These are phyloP conservation scores for Luzula sylvatica DNA, from an alignment of 176 grass and related monocot species.

Conservation along the genomic window DNA sequence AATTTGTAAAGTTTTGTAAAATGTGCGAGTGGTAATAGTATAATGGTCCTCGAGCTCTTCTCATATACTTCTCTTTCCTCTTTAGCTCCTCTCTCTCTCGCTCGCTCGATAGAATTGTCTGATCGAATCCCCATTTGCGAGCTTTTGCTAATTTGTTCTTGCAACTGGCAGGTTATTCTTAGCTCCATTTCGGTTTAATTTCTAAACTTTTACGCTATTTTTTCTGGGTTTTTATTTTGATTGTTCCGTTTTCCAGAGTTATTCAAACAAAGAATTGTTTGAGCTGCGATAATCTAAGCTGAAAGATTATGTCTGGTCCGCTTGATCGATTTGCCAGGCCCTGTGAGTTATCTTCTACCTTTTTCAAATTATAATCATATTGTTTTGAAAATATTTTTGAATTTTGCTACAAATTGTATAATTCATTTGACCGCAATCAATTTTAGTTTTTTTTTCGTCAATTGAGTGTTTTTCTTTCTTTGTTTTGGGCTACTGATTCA, in stretches of 20 bases:
- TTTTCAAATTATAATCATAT: constrained; percentile 1
- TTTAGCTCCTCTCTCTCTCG: not conserved
- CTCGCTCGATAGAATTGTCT: not conserved
- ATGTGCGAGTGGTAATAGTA: not conserved
- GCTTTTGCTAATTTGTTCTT: too few relatives aligned
- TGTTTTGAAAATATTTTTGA: not conserved
- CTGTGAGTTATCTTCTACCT: constrained; percentile 8
- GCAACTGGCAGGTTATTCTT: not conserved
- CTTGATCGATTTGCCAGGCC: constrained; percentile 32
- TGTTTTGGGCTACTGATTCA: too few relatives aligned
- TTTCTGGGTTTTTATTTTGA: not conserved
- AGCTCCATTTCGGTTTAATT: constrained; percentile 3
- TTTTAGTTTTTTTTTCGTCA: too few relatives aligned
- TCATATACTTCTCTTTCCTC: too few relatives aligned
- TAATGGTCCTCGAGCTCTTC: too few relatives aligned
- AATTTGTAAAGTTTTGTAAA: not conserved
- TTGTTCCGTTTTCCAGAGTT: not conserved
- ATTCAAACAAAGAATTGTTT: not conserved
- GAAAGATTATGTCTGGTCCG: constrained; percentile 19
- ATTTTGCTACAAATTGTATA: not conserved
- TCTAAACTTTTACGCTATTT: not conserved
- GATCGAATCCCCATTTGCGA: not conserved
- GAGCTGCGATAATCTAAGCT: not conserved
- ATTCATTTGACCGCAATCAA: not conserved
- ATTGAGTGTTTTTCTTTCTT: too few relatives aligned